Base-by-base conservation (phyloP, 2,329 filamentous ascomycete genomes). In the Phoma sp. region DNA sequence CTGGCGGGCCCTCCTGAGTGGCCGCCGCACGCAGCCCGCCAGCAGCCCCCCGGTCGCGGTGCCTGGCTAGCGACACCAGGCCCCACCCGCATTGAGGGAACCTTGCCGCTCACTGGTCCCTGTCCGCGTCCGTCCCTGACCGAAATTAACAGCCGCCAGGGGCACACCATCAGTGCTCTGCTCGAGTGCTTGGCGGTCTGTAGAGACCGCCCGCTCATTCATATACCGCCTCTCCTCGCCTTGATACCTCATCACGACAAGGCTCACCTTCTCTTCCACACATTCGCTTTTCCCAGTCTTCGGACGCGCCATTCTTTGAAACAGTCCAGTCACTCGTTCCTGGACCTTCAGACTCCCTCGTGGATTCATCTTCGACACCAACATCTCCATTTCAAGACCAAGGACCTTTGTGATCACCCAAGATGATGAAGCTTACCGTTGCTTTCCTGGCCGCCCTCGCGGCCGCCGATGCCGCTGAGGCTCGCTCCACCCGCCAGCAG, bases 281-380 rank as follows among this genome's bases (percentile, higher is more conserved):
- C 71, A 67, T 61, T 73, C 72, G 65, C 68, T 74, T 67, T 64
- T 21, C 38, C 38, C 67, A 60, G 62, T 69, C 59, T 60, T 68
- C 66, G 68, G 68, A 71, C 66, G 40, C 55, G 62, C 60, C 72
- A 61, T 61, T 75, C 71, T 69, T 73, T 67, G 53, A 66, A 62
- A 62, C 55, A 65, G 39, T 65, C 65, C 66, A 73, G 70, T 73
- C 72, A 73, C 66, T 75, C 72, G 57, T 74, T 75, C 67, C 68
- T 67, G 67, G 66, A 61, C 61, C 52, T 61, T 52, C 59, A 65
- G 51, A 23, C 56, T 62, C 52, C 51, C 38, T 36, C 45, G 62
- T 66, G 65, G 64, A 71, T 69, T 68, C 64, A 63, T 68, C 65
- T 71, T 64, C 65, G 59, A 55, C 55, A 28, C 12, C 39, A n/a